Base-by-base conservation (phyloP, 2,329 filamentous ascomycete species). In the Xylaria sp. region DNA sequence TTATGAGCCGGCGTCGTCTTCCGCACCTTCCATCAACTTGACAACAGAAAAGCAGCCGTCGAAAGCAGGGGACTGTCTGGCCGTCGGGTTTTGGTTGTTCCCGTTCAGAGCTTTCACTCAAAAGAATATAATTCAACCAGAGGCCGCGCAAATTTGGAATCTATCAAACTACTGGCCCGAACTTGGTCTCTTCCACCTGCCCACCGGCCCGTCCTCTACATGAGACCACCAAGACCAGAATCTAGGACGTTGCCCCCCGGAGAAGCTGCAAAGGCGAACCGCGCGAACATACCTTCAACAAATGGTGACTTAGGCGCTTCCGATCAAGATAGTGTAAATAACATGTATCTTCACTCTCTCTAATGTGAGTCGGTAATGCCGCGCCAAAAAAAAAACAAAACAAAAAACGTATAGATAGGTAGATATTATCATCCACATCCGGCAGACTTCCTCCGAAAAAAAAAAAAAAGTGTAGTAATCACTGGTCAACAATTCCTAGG, bases 71-170 rank as follows among this genome's bases (percentile, higher is more conserved):
- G 23, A 54, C 5, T 14, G 17, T 45, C 33, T 23, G 3, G 57
- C 57, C 35, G 42, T 54, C 12, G 51, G 51, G 17, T 60, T 60
- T 35, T 60, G 51, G 57, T 17, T 60, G 35, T 60, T 60, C 25
- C 43, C 51, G 7, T 19, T 49, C 7, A 19, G 33, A 8, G 50
- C 57, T 15, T 60, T 60, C 9, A 17, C 31, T 35, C 3, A 42
- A 14, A 5, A 9, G 21, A 52, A 14, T 17, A 50, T 9, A 7
- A 4, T 17, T 25, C 25, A 11, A n/a, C 35, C 3, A 23, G n/a
- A n/a, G n/a, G n/a, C n/a, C n/a, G n/a, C n/a, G 8, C 8, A 49
- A 43, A n/a, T 28, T n/a, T 60, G 51, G 51, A 23, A 60, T 50
- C 31, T 60, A 9, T 52, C 40, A 1, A 19, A 49, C 28, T 28